Evolutionary conservation across 2,329 filamentous ascomycete genomes (phyloP).

Genomic region (Nigrospora osmanthi): DNA sequence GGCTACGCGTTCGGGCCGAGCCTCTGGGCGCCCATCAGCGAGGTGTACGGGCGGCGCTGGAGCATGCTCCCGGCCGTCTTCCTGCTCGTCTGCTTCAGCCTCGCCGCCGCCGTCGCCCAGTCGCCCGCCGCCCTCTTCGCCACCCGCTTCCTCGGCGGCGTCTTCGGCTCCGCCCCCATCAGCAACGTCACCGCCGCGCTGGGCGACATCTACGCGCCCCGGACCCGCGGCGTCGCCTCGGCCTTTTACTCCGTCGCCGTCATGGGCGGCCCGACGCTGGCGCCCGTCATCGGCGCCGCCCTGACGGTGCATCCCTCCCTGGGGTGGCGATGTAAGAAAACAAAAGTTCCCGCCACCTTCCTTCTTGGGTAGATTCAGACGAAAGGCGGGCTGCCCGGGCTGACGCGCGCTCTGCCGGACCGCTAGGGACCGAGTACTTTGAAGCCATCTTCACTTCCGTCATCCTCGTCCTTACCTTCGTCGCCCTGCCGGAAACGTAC

Average conservation of each 20-base stretch:
- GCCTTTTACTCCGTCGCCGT: conserved; percentile 22
- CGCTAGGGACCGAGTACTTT: conserved; percentile 29
- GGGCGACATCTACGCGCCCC: conserved; percentile 30
- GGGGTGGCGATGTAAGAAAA: conserved; percentile 30
- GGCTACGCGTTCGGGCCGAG: conserved; percentile 27
- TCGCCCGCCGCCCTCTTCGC: conserved; percentile 9
- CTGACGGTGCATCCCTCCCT: conserved; percentile 22
- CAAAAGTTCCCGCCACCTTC: too few relatives aligned
- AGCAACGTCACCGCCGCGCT: conserved; percentile 33
- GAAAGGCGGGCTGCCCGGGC: not conserved
- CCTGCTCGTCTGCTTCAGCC: conserved; percentile 33
- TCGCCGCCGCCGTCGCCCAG: conserved; percentile 28
- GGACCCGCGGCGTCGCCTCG: conserved; percentile 24
- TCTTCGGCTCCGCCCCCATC: conserved; percentile 34
- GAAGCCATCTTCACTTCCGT: conserved; percentile 29
- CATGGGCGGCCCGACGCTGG: conserved; percentile 15
- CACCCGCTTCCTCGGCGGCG: conserved; percentile 33
- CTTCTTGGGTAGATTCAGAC: too few relatives aligned
- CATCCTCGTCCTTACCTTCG: conserved; percentile 13
- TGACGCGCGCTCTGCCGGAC: not conserved
- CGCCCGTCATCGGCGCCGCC: conserved; percentile 31
- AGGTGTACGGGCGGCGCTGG: conserved; percentile 35
- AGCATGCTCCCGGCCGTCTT: conserved; percentile 34
- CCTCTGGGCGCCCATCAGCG: conserved; percentile 31
- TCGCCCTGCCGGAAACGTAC: conserved; percentile 27